Evolutionary conservation across 495 filamentous ascomycete species (phyloP), one percentile per base, ranked within the genome.

Genomic region (Chaetomium fimeti): DNA sequence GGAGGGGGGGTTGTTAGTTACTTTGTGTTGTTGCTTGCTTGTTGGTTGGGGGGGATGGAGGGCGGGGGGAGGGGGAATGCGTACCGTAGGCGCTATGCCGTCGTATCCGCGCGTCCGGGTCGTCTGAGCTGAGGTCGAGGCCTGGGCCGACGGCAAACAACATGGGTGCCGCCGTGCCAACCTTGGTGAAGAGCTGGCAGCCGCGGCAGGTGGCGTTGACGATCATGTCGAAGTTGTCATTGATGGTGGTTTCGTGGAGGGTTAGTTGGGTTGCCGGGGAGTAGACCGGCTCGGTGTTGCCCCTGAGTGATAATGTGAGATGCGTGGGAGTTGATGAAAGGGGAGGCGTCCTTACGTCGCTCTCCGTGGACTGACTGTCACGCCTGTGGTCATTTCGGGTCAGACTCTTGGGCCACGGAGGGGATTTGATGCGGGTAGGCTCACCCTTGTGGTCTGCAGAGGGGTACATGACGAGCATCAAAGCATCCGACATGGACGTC

Each of bases 141-240:
- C 66, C 66, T 32, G 74, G 67, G 13, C 86, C 87, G 15, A 81
- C 69, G n/a, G 82, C 86, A 67, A 82, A 88, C 57, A 87, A 82
- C 74, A 87, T 83, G 15, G 75, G 67, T 57, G 82, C 75, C 1
- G 71, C 53, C 2, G 69, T 75, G 51, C 68, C 76, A 36, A 59
- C 68, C 3, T 77, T 67, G 27, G 83, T 65, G 25, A 65, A 59
- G 22, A 73, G 71, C 15, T 74, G 78, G 69, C 84, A 87, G 66
- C 77, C 76, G 57, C 57, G 58, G 67, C 84, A 86, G 42, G 76
- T 76, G 6, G 75, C 81, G 61, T 83, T 82, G 48, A 81, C 78
- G 40, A 75, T 67, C 58, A 79, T 78, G 45, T 61, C 55, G 22
- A 25, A 25, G 55, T 61, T 62, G 18, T 43, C 13, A 12, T 64